Percentiles rank a stretch among this genome's conserved stretches.
Evolutionary conservation across 176 grass and related monocot genomes (phyloP).

Genomic region (Hsuehochloa calcarea): DNA sequence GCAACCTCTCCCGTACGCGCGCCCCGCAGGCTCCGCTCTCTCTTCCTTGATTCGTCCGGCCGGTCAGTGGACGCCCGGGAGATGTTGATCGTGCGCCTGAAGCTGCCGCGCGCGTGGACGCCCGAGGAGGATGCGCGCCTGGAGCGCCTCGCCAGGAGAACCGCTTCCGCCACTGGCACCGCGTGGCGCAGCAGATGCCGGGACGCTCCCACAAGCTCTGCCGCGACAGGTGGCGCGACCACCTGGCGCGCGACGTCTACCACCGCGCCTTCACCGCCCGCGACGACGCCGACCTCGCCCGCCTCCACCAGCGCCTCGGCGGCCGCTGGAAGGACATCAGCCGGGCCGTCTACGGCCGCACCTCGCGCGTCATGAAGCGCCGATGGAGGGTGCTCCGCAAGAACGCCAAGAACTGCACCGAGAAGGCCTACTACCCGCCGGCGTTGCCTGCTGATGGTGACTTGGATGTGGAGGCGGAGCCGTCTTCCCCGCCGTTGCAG

Average conservation of each 20-base stretch:
- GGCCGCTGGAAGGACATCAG: not conserved
- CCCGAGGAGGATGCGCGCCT: too few relatives aligned
- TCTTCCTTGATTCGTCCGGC: too few relatives aligned
- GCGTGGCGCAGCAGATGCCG: too few relatives aligned
- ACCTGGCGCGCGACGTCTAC: slow-evolving; percentile 12
- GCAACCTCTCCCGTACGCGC: too few relatives aligned
- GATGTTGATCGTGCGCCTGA: too few relatives aligned
- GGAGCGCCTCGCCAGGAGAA: too few relatives aligned
- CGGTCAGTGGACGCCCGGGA: too few relatives aligned
- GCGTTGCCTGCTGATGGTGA: not conserved
- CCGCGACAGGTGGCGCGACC: too few relatives aligned
- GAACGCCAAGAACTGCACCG: not conserved
- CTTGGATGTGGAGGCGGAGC: not conserved
- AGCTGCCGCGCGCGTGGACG: too few relatives aligned
- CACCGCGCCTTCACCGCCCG: slow-evolving; percentile 22
- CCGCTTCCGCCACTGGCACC: too few relatives aligned
- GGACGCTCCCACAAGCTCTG: too few relatives aligned
- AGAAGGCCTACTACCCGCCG: not conserved
- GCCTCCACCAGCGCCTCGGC: not conserved
- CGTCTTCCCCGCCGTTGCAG: not conserved
- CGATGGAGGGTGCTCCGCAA: slow-evolving; percentile 25
- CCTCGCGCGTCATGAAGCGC: slow-evolving; percentile 15
- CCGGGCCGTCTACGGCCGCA: not conserved
- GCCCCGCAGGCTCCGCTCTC: too few relatives aligned
- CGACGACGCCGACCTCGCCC: slow-evolving; percentile 11